Base-by-base conservation (phyloP, 176 grass and related monocot genomes). In the Oryza rufipogon region DNA sequence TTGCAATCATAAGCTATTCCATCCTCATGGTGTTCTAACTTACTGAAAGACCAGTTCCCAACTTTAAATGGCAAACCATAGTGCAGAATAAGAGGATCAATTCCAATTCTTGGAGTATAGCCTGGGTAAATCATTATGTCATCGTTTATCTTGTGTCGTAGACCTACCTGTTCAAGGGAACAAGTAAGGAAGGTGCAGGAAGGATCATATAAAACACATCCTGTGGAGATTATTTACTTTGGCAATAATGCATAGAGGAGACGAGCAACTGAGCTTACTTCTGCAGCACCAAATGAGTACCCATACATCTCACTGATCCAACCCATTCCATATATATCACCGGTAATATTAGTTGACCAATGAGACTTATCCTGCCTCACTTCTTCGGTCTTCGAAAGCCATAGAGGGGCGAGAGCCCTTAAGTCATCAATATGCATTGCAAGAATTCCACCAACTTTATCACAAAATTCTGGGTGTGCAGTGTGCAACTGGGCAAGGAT, bases 291-390 rank as follows among this genome's bases (percentile, higher is more conserved):
- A 81, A 99, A 94, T 64, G 96, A 87, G 74, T 99, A 99, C 13
- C 93, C 96, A 79, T 99, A 99, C 93, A 99, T 99, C 91, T 99
- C 96, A 47, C 93, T 99, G 83, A 99, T 99, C 96, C 96, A 99
- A 64, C 96, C 96, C 86, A 89, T 83, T 47, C 91, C 93, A 81
- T 96, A 99, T 83, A 96, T 99, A 87, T 99, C 96, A 81, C 96
- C 96, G 67, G 93, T 99, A 85, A 99, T 92, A 87, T 99, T 99
- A 56, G 93, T 92, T 82, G 87, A 90, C 96, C 96, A 99, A 38
- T 99, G 96, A 68, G 96, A 89, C 81, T 83, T 89, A 75, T 99
- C 96, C 51, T 90, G 89, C 38, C 93, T 83, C 75, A 96, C 96
- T 86, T 99, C 96, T 88, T 99, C 93, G 9, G 96, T 99, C 84